phyloP scores from a whole-genome alignment of 768 basidiomycete genomes.

The Pulveroboletus sp. region DNA sequence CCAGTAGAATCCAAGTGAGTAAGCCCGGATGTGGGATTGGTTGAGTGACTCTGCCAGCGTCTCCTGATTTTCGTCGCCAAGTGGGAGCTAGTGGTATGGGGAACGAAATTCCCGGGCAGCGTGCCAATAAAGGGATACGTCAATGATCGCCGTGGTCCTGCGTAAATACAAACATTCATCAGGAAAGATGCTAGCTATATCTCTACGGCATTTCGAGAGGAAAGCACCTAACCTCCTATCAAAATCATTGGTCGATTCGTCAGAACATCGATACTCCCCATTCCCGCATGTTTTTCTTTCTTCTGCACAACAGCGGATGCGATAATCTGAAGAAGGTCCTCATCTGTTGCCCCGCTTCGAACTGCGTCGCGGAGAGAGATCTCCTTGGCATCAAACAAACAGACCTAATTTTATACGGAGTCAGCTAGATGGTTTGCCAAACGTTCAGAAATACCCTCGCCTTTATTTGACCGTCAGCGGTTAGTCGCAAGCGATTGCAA shows the following conservation, averaged over 20 bases:
- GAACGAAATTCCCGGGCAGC: neutral
- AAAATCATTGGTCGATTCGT: constrained; percentile 88
- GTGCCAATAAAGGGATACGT: neutral
- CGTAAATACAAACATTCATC: constrained; percentile 19
- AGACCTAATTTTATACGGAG: constrained; percentile 52
- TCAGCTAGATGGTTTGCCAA: constrained; percentile 2
- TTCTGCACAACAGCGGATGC: constrained; percentile 66
- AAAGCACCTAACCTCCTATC: constrained; percentile 83
- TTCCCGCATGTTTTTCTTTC: constrained; percentile 80
- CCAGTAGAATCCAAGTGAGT: constrained; percentile 76
- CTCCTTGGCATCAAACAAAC: constrained; percentile 82
- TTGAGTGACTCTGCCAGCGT: constrained; percentile 21
- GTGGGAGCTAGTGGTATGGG: neutral
- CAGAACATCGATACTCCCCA: constrained; percentile 75
- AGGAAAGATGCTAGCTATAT: constrained; percentile 22
- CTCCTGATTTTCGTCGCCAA: constrained; percentile 11
- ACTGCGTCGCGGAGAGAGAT: constrained; percentile 77
- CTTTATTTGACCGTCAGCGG: constrained; percentile 92
- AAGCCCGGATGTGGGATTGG: constrained; percentile 29
- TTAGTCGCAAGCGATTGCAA: constrained; percentile 81
- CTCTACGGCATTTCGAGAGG: constrained; percentile 17
- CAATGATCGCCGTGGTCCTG: constrained; percentile 16
- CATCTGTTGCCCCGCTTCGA: constrained; percentile 62
- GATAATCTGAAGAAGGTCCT: constrained; percentile 58
- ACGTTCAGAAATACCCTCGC: constrained; percentile 31